phyloP scores from a whole-genome alignment of 208 protist genomes.

The Strigomonas galati region DNA sequence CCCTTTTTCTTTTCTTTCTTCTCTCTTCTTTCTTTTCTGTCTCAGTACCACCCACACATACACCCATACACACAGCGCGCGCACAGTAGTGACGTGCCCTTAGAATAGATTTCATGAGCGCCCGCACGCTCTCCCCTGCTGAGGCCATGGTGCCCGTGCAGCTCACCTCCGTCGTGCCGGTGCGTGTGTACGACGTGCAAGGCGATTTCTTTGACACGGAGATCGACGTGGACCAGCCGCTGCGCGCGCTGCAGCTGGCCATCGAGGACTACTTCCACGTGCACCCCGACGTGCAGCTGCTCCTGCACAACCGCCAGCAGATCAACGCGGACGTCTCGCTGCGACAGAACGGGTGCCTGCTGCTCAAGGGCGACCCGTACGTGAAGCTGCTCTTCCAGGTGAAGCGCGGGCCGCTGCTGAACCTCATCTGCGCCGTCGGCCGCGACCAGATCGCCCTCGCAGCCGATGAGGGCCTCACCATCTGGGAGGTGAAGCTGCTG shows the following conservation, averaged over 20 bases:
- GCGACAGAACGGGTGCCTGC: constrained; percentile 67
- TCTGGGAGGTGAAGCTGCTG: constrained; percentile 76
- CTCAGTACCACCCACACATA: background rate
- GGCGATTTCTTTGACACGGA: constrained; percentile 87
- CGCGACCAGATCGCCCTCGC: constrained; percentile 45
- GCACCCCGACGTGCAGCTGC: constrained; percentile 71
- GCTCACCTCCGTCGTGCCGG: constrained; percentile 60
- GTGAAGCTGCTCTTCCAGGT: constrained; percentile 64
- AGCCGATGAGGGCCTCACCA: constrained; percentile 44
- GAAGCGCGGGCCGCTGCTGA: constrained; percentile 67
- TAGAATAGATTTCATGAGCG: background rate
- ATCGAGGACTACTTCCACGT: constrained; percentile 85
- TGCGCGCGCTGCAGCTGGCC: constrained; percentile 64
- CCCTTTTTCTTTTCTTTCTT: constrained; percentile 13
- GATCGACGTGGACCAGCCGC: constrained; percentile 64
- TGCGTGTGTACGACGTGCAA: constrained; percentile 65
- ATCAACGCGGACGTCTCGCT: constrained; percentile 55
- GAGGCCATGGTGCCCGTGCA: constrained; percentile 45
- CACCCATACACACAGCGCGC: background rate
- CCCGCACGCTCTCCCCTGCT: background rate
- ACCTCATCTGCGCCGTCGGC: constrained; percentile 35
- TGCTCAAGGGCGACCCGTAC: constrained; percentile 86
- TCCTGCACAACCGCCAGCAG: constrained; percentile 76
- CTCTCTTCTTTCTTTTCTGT: background rate
- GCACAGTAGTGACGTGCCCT: background rate